Percentiles rank a stretch among this genome's conserved stretches.
Evolutionary conservation across 2,329 filamentous ascomycete genomes (phyloP).

Genomic region (Colletotrichum tropicale): DNA sequence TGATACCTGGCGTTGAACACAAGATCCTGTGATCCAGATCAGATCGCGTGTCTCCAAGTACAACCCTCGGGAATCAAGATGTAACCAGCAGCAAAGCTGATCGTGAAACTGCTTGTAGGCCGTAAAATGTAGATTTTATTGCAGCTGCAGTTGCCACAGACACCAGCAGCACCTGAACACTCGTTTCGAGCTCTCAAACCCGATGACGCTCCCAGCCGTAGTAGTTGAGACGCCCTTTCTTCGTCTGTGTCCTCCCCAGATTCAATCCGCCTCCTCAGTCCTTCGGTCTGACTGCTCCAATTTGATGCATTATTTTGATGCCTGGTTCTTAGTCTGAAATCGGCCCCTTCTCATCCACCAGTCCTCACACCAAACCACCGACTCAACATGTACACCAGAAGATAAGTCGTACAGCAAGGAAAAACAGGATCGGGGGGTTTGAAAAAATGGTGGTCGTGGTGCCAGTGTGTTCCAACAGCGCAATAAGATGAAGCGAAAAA

Average conservation of each 20-base stretch:
- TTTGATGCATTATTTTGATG: not conserved
- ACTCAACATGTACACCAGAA: constrained; percentile 15
- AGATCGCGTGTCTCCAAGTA: not conserved
- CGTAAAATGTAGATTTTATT: constrained; percentile 14
- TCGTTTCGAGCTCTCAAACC: not conserved
- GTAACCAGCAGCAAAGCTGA: not conserved
- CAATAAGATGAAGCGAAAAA: constrained; percentile 10
- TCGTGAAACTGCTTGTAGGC: not conserved
- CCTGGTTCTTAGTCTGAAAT: not conserved
- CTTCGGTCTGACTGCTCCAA: not conserved
- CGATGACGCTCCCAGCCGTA: not conserved
- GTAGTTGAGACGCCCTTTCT: not conserved
- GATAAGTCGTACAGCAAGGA: constrained; percentile 9
- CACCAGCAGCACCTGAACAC: not conserved
- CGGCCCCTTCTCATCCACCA: not conserved
- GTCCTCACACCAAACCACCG: not conserved
- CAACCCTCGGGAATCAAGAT: not conserved
- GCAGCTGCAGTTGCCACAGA: not conserved
- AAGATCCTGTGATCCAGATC: not conserved
- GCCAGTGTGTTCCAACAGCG: constrained; percentile 12
- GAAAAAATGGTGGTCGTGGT: not conserved
- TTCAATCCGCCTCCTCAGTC: not conserved
- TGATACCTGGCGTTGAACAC: not conserved
- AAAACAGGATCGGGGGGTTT: not conserved
- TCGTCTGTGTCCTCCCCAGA: not conserved